A percentile compares a stretch with the other conserved stretches of the same genome.
Conservation (phyloP, 257 asterid genomes). For the Henckelia pumila region DNA sequence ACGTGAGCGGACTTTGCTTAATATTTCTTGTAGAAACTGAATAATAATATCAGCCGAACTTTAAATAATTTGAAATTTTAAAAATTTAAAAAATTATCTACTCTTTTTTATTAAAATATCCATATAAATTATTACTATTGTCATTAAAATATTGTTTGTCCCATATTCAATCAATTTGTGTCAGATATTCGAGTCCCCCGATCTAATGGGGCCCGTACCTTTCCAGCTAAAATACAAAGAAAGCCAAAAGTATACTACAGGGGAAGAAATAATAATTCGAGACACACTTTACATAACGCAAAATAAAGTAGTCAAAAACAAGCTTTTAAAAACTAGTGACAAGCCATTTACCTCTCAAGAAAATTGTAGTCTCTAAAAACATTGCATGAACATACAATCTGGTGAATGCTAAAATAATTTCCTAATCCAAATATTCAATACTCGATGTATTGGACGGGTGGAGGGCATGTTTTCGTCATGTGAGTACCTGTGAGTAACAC, state of each 20-base stretch:
- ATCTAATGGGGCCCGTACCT: neutral
- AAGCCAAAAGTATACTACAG: neutral
- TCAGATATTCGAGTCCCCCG: neutral
- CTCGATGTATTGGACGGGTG: constrained; percentile 76
- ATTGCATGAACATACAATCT: constrained; percentile 22
- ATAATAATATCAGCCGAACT: too few species aligned
- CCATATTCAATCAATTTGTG: neutral
- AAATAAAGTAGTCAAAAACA: neutral
- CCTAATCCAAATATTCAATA: constrained; percentile 29
- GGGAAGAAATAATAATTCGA: neutral
- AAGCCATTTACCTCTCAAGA: constrained; percentile 26
- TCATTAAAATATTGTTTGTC: too few species aligned
- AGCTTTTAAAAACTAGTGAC: constrained; percentile 1
- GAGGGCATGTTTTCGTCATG: constrained; percentile 55
- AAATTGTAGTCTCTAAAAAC: constrained; percentile 22
- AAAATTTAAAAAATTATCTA: too few species aligned
- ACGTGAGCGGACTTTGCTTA: too few species aligned
- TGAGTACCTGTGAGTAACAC: constrained; percentile 35
- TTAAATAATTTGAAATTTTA: too few species aligned
- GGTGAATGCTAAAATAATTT: constrained; percentile 13
- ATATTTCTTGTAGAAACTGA: too few species aligned
- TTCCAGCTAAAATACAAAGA: neutral
- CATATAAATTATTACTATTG: too few species aligned
- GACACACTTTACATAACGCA: neutral
- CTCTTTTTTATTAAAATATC: too few species aligned